These are phyloP conservation scores for Carex cristatella DNA, from an alignment of 176 grass and related monocot genomes.

Conservation along the genomic window DNA sequence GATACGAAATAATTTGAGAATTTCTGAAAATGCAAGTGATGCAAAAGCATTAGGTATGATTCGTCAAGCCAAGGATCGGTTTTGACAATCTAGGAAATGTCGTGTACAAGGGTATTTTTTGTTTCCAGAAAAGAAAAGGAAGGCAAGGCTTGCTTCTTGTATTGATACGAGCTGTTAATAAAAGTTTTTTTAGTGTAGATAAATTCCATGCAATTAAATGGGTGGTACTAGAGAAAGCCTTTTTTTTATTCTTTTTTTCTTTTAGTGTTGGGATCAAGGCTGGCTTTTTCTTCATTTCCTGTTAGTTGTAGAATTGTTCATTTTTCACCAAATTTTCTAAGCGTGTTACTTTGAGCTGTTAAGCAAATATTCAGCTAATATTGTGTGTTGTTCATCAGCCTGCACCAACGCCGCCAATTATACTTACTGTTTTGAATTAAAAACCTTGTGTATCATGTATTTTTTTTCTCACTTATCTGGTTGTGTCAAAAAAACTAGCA, in stretches of 20 bases:
- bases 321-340: constrained; percentile 3
- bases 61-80: constrained; percentile 75
- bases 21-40: constrained; percentile 66
- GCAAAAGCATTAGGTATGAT: constrained; percentile 62
- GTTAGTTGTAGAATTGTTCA: constrained; percentile 2
- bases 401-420: neutral
- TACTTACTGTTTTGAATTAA: no score
- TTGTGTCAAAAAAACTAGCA: neutral
- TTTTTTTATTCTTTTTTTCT: neutral
- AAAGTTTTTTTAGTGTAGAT: constrained; percentile 41
- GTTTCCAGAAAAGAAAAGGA: constrained; percentile 20
- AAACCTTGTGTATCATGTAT: neutral
- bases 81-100: constrained; percentile 31
- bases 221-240: neutral
- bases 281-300: neutral
- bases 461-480: neutral
- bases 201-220: neutral
- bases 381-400: neutral
- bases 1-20: constrained; percentile 56
- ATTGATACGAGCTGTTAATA: constrained; percentile 29
- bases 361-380: neutral
- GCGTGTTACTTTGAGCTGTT: neutral
- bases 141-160: constrained; percentile 25
- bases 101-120: constrained; percentile 2
- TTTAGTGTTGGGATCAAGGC: neutral